Percentiles rank a stretch among this genome's conserved stretches.
Conservation (phyloP, 2,329 filamentous ascomycete species). For the Aspergillus neoniger region DNA sequence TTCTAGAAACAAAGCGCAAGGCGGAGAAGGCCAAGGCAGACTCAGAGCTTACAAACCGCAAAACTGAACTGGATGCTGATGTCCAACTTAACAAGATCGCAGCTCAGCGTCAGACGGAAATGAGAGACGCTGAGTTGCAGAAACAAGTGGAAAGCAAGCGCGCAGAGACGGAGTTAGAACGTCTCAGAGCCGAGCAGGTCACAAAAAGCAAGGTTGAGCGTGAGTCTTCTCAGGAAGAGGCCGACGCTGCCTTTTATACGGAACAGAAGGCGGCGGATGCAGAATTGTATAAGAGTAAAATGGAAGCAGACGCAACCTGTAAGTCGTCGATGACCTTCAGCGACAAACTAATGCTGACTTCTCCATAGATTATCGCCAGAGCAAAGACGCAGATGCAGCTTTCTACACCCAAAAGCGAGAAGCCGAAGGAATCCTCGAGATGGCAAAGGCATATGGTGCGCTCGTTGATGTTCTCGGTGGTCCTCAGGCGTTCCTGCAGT, state of each 20-base stretch:
- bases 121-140: slow-evolving; percentile 77
- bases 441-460: slow-evolving; percentile 77
- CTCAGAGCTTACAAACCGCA: slow-evolving; percentile 70
- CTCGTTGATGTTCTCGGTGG: slow-evolving; percentile 74
- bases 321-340: slow-evolving; percentile 11
- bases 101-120: slow-evolving; percentile 71
- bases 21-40: slow-evolving; percentile 78
- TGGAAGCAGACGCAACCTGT: slow-evolving; percentile 44
- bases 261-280: slow-evolving; percentile 58
- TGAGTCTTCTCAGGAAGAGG: slow-evolving; percentile 46
- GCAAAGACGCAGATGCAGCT: slow-evolving; percentile 41
- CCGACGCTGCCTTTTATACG: slow-evolving; percentile 53
- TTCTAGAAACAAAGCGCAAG: slow-evolving; percentile 81
- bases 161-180: slow-evolving; percentile 77
- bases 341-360: slow-evolving; percentile 3
- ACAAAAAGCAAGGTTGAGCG: slow-evolving; percentile 66
- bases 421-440: slow-evolving; percentile 73
- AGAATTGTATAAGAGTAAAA: slow-evolving; percentile 40
- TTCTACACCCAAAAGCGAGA: slow-evolving; percentile 64
- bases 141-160: slow-evolving; percentile 75
- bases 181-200: slow-evolving; percentile 74
- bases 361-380: slow-evolving; percentile 29
- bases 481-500: slow-evolving; percentile 75
- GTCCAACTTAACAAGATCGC: slow-evolving; percentile 75
- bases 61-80: slow-evolving; percentile 71